Base-by-base conservation (phyloP, 2,329 filamentous ascomycete genomes). In the Fusarium virguliforme region DNA sequence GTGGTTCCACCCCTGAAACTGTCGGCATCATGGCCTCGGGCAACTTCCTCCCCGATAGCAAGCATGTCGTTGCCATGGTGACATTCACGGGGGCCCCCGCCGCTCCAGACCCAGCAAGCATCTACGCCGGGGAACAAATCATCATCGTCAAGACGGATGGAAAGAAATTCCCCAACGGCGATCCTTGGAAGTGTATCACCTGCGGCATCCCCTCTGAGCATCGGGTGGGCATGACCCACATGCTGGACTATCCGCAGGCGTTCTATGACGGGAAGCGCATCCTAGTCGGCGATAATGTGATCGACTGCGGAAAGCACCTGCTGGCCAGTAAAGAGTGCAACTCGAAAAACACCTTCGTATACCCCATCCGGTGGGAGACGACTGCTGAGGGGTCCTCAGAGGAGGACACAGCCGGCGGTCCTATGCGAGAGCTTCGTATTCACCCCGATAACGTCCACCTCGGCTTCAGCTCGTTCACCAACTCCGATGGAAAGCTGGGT, bases 111-210 rank as follows among this genome's bases (percentile, higher is more conserved):
- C 73, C 81, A 0, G 76, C 76, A 4, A 84, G 81, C 64, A 80
- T 84, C 38, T 85, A 84, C 66, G 71, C 58, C 1, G 84, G 83
- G 3, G 64, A 72, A 8, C 84, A 86, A 46, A 55, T 85, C 4
- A 78, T 86, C 43, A 59, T 84, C 10, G 73, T 85, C 65, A 85
- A 84, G 68, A 70, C 80, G 0, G 81, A 86, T 57, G 79, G 78
- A 2, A 79, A 74, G 3, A 77, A 51, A 0, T 86, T 86, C 46
- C 55, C 77, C 1, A 85, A 82, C 54, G 84, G 84, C 1, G 82
- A 84, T 62, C 50, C 79, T 0, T 86, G 84, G 83, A 86, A 84
- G 68, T 86, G 84, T 62, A 46, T 86, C 8, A 85, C 61, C 9
- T 86, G 84, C 61, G 83, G 81, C 1, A 74, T 85, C 0, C 77